Conservation (phyloP, 768 basidiomycete genomes). For the Filobasidium wieringae region DNA sequence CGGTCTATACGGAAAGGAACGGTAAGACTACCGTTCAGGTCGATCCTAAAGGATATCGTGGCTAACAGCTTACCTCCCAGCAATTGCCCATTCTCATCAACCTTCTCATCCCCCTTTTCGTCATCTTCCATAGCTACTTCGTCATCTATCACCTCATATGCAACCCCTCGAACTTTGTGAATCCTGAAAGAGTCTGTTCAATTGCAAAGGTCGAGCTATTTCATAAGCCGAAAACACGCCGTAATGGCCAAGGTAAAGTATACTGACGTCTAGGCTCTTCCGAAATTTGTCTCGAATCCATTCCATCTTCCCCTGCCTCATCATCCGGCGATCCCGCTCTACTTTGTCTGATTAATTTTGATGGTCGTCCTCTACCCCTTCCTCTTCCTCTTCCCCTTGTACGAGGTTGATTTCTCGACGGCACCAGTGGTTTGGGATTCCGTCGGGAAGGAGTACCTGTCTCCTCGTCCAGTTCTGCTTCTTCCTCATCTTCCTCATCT, state of each 20-base stretch:
- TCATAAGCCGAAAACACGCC: background rate
- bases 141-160: conserved; percentile 72
- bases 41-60: background rate
- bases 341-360: background rate
- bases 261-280: background rate
- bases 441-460: background rate
- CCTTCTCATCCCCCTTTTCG: conserved; percentile 78
- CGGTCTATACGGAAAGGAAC: conserved; percentile 49
- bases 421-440: background rate
- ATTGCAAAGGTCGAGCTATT: background rate
- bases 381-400: background rate
- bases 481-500: background rate
- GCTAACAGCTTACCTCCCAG: conserved; percentile 55
- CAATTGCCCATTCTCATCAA: conserved; percentile 70
- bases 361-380: background rate
- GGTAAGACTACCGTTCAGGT: background rate
- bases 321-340: background rate
- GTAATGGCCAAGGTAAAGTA: background rate
- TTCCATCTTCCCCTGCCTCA: background rate
- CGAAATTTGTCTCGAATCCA: background rate
- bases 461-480: background rate
- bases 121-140: conserved; percentile 77
- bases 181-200: background rate
- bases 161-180: conserved; percentile 51
- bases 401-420: background rate